phyloP scores from a whole-genome alignment of 352 stramenopile genomes.

The Sclerospora graminicola region DNA sequence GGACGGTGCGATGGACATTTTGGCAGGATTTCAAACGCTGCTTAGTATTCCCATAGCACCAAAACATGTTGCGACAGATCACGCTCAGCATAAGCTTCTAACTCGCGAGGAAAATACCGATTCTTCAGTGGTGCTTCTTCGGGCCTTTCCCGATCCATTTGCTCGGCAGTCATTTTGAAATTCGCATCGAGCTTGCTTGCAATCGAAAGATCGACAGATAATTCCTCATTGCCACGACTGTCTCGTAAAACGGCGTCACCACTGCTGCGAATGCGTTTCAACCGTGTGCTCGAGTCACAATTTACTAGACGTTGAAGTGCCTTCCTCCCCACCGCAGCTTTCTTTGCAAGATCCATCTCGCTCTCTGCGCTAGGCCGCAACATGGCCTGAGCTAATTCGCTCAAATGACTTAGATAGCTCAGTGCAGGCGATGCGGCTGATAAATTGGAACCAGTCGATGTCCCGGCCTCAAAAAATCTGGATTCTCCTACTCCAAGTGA shows the following conservation, averaged over 20 bases:
- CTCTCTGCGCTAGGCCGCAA: constrained; percentile 27
- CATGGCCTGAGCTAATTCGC: constrained; percentile 63
- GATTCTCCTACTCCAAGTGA: no score
- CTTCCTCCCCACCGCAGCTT: constrained; percentile 30
- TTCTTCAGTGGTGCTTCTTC: constrained; percentile 82
- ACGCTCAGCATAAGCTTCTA: no score
- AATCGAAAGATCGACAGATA: constrained; percentile 75
- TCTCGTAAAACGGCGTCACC: constrained; percentile 58
- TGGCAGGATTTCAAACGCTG: no score
- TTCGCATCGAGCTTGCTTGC: constrained; percentile 76
- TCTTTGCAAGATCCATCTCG: no score
- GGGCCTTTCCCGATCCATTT: no score
- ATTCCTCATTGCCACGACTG: constrained; percentile 62
- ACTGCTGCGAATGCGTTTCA: constrained; percentile 28
- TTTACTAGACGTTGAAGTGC: no score
- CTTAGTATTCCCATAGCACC: constrained; percentile 5
- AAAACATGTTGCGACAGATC: no score
- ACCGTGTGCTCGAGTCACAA: constrained; percentile 44
- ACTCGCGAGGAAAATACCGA: constrained; percentile 60
- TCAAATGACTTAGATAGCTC: constrained; percentile 44
- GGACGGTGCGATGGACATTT: no score
- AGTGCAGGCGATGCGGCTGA: constrained; percentile 18
- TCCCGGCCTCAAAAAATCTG: constrained; percentile 46
- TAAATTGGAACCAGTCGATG: constrained; percentile 7
- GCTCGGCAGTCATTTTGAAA: no score